Percentiles rank a stretch among this genome's conserved stretches.
These are phyloP conservation scores for Salix koriyanagi DNA, from an alignment of 345 rosid genomes.

Conservation along the genomic window DNA sequence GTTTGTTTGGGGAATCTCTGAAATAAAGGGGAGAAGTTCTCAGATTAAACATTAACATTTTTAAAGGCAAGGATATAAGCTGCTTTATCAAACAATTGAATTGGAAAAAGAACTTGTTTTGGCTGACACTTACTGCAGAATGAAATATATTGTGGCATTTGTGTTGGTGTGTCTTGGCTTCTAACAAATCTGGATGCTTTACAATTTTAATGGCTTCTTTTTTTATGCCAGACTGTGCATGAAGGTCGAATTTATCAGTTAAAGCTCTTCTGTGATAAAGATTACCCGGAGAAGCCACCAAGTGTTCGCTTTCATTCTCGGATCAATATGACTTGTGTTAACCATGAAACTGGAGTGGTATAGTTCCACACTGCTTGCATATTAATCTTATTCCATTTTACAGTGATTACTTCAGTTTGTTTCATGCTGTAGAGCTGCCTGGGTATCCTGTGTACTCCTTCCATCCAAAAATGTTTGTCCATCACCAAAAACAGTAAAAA, in stretches of 20 bases:
- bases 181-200: not conserved
- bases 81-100: not conserved
- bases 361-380: not conserved
- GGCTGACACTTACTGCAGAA: not conserved
- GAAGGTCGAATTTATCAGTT: constrained; percentile 94
- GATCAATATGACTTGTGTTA: constrained; percentile 85
- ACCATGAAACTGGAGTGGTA: constrained; percentile 98
- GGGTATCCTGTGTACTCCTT: not conserved
- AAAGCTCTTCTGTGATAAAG: constrained; percentile 97
- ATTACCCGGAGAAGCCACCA: constrained; percentile 96
- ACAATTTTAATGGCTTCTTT: not conserved
- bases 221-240: constrained; percentile 66
- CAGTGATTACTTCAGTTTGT: not conserved
- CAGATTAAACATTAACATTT: not conserved
- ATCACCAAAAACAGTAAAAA: not conserved
- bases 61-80: not conserved
- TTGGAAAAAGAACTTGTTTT: not conserved
- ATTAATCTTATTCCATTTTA: not conserved
- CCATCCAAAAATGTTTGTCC: not conserved
- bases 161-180: not conserved
- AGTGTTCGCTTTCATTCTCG: constrained; percentile 92
- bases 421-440: not conserved
- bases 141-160: not conserved
- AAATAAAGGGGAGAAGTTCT: not conserved
- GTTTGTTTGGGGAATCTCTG: not conserved